A percentile compares a stretch with the other conserved stretches of the same genome.
phyloP scores from a whole-genome alignment of 1,139 yeast genomes.

The Yamadazyma spencermartinsiae region DNA sequence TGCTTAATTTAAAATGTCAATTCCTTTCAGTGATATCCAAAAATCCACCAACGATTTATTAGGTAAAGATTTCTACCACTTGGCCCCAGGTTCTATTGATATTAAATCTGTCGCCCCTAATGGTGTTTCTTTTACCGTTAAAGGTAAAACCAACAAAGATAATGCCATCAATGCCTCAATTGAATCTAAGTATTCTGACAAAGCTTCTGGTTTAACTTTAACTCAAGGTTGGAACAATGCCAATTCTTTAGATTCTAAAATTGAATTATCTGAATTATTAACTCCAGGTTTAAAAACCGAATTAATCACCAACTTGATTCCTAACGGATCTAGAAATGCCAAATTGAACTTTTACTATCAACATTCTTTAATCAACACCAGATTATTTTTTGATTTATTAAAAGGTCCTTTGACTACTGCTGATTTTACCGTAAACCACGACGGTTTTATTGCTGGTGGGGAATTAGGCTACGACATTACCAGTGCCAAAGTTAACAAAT shows the following conservation, averaged over 20 bases:
- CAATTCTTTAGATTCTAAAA: conserved; percentile 87
- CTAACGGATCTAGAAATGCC: conserved; percentile 86
- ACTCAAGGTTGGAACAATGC: conserved; percentile 99
- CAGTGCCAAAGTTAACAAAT: conserved; percentile 89
- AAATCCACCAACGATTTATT: conserved; percentile 88
- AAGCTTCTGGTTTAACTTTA: conserved; percentile 87
- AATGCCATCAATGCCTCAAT: conserved; percentile 85
- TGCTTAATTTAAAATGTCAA: conserved; percentile 14
- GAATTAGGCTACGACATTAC: conserved; percentile 96
- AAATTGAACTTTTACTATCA: conserved; percentile 89
- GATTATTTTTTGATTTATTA: conserved; percentile 91
- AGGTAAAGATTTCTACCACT: conserved; percentile 91
- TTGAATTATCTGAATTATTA: conserved; percentile 88
- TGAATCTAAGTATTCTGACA: conserved; percentile 93
- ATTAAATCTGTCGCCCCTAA: conserved; percentile 93
- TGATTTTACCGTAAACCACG: conserved; percentile 93
- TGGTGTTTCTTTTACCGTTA: conserved; percentile 92
- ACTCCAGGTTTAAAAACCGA: conserved; percentile 96
- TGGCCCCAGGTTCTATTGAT: conserved; percentile 82
- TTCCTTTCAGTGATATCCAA: conserved; percentile 86
- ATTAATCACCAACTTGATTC: conserved; percentile 83
- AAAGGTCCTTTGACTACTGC: conserved; percentile 96
- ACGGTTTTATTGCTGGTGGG: conserved; percentile 96
- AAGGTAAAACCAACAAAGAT: conserved; percentile 86
- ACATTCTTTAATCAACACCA: conserved; percentile 91